Base-by-base conservation (phyloP, 1,139 yeast species). In the Pichia sp. region DNA sequence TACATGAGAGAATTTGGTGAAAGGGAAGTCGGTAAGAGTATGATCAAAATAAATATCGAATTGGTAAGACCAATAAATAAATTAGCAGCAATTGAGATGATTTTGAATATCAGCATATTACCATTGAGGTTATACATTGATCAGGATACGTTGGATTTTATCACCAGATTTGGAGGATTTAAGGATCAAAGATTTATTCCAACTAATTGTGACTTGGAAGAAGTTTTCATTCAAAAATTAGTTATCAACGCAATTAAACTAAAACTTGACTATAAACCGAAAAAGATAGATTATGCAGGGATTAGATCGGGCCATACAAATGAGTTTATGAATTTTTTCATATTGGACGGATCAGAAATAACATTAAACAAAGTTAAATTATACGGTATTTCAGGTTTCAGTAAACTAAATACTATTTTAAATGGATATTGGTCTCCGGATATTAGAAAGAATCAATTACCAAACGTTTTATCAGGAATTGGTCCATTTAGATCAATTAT, bases 231-330 rank as follows among this genome's bases (percentile, higher is more conserved):
- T 34, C 90, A 87, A 55, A 79, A 78, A 57, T 74, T 89, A 40
- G 76, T 76, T 42, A 71, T 87, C 20, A 71, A 76, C 43, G 72
- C 83, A 0, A 66, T 92, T 1, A 75, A 74, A 41, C 63, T 94
- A 31, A 81, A 82, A 51, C 68, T 92, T 36, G 98, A 92, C 62
- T 94, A 92, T 63, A 90, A 89, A 60, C 98, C 98, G 0, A 90
- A 89, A 58, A 85, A 80, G 53, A 73, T 87, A 25, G 95, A 90
- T 60, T 86, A 85, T 59, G 76, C 79, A 3, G 96, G 96, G 0
- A 71, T 92, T 24, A 71, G 86, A 45, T 83, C 96, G 0, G 97
- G 97, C 1, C 87, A 82, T 52, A 76, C 92, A 1, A 80, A 85
- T 4, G 97, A 90, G 61, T 76, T 92, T 48, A 81, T 87, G 74